Percentiles rank a stretch among this genome's conserved stretches.
Evolutionary conservation across 306 rosid genomes (phyloP).

Genomic region (Rubus parviflorus): DNA sequence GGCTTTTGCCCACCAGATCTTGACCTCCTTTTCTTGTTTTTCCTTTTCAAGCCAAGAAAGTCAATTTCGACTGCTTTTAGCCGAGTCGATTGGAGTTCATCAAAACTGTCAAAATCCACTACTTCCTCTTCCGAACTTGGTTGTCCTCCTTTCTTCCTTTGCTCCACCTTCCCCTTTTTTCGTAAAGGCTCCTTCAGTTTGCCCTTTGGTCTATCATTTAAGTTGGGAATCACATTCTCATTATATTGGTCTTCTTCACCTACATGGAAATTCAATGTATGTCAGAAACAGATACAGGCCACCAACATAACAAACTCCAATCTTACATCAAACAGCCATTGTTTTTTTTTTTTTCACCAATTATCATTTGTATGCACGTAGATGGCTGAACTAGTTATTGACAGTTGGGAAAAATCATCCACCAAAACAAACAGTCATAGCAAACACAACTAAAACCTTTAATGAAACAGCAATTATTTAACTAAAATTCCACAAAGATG

Average conservation of each 20-base stretch:
- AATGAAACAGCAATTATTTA: neutral
- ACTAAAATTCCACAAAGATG: neutral
- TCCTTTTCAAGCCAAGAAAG: slow-evolving; percentile 13
- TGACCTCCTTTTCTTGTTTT: slow-evolving; percentile 21
- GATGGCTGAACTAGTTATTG: neutral
- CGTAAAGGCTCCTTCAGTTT: neutral
- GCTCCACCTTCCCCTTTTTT: slow-evolving; percentile 22
- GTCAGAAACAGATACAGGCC: neutral
- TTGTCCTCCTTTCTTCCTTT: neutral
- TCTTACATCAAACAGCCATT: neutral
- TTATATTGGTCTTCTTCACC: slow-evolving; percentile 12
- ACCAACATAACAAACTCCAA: neutral
- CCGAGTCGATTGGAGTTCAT: neutral
- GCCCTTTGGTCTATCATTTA: slow-evolving; percentile 23
- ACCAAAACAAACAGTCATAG: neutral
- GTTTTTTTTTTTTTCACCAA: neutral
- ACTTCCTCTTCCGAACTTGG: slow-evolving; percentile 5
- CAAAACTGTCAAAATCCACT: slow-evolving; percentile 8
- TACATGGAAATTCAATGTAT: neutral
- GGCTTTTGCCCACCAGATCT: slow-evolving; percentile 32
- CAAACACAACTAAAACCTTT: neutral
- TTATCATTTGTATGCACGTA: neutral
- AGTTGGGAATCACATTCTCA: slow-evolving; percentile 13
- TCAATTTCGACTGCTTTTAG: slow-evolving; percentile 8
- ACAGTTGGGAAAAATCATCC: neutral